Percentiles rank a stretch among this genome's conserved stretches.
Evolutionary conservation across 139 green algal species (phyloP).

Genomic region (Choricystis sp.): DNA sequence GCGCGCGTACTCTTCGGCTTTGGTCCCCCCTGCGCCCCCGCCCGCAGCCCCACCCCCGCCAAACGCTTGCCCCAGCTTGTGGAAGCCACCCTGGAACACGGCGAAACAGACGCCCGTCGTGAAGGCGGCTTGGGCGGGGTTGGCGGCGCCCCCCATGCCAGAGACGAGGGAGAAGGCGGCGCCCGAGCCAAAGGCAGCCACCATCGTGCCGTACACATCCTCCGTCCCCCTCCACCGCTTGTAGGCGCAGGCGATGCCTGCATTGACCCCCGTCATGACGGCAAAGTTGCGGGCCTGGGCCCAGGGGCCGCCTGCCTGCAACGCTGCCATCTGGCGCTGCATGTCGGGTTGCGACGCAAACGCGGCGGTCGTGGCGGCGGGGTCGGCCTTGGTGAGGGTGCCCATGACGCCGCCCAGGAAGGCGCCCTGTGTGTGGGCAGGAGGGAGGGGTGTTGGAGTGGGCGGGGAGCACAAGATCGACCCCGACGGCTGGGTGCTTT

Average conservation of each 20-base stretch:
- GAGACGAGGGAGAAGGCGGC: slow-evolving; percentile 57
- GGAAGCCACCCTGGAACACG: slow-evolving; percentile 67
- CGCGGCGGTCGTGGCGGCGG: not conserved
- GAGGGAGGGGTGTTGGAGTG: not conserved
- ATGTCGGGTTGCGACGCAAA: slow-evolving; percentile 6
- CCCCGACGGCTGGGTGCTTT: not conserved
- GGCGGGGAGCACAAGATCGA: no score
- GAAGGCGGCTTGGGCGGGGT: slow-evolving; percentile 29
- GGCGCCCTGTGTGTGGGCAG: slow-evolving; percentile 8
- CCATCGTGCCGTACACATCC: slow-evolving; percentile 55
- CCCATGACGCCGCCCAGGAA: slow-evolving; percentile 60
- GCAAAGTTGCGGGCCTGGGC: slow-evolving; percentile 79
- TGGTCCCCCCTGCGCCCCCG: slow-evolving; percentile 6
- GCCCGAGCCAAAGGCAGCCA: slow-evolving; percentile 60
- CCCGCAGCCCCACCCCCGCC: slow-evolving; percentile 8
- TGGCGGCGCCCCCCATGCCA: slow-evolving; percentile 13
- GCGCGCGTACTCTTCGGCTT: slow-evolving; percentile 30
- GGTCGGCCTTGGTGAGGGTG: slow-evolving; percentile 26
- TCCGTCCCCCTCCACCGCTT: slow-evolving; percentile 58
- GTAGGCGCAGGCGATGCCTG: slow-evolving; percentile 46
- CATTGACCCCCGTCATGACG: slow-evolving; percentile 83
- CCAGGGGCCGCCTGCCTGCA: slow-evolving; percentile 48
- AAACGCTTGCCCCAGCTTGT: slow-evolving; percentile 31
- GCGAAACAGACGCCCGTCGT: slow-evolving; percentile 56
- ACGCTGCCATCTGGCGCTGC: slow-evolving; percentile 21